Evolutionary conservation across 2,329 filamentous ascomycete genomes (phyloP).

Genomic region (Bertia moriformis): DNA sequence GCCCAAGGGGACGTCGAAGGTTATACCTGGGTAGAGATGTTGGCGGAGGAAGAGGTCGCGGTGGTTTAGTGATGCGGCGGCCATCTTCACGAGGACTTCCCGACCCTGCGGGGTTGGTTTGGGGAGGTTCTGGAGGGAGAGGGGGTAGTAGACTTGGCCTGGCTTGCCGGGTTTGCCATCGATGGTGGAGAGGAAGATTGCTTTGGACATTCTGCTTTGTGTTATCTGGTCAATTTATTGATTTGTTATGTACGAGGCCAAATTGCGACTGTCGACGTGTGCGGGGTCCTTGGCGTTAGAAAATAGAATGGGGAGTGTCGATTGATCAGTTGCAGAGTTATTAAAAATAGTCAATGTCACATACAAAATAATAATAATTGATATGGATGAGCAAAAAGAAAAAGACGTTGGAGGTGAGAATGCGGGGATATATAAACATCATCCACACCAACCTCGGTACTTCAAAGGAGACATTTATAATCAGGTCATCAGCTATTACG

Average conservation of each 20-base stretch:
- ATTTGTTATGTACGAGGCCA: background rate
- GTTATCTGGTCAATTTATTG: background rate
- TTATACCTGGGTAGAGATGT: constrained; percentile 50
- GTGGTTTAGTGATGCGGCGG: constrained; percentile 37
- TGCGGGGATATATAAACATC: no score
- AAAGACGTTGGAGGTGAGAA: no score
- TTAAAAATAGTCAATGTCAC: no score
- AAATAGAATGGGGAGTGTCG: no score
- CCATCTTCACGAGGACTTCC: background rate
- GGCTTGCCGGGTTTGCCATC: constrained; percentile 1
- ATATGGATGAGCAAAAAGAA: no score
- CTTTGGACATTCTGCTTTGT: constrained; percentile 1
- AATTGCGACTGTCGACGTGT: background rate
- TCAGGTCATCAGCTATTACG: no score
- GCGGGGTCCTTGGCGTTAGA: no score
- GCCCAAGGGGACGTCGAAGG: constrained; percentile 45
- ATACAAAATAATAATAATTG: no score
- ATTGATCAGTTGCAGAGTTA: no score
- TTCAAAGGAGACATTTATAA: no score
- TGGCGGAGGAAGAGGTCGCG: constrained; percentile 56
- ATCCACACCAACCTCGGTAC: no score
- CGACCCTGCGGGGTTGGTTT: background rate
- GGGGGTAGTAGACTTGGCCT: constrained; percentile 1
- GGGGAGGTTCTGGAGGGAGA: background rate
- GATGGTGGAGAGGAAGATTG: background rate